These are phyloP conservation scores for Pythium aquatile DNA, from an alignment of 352 stramenopile species.

Conservation along the genomic window DNA sequence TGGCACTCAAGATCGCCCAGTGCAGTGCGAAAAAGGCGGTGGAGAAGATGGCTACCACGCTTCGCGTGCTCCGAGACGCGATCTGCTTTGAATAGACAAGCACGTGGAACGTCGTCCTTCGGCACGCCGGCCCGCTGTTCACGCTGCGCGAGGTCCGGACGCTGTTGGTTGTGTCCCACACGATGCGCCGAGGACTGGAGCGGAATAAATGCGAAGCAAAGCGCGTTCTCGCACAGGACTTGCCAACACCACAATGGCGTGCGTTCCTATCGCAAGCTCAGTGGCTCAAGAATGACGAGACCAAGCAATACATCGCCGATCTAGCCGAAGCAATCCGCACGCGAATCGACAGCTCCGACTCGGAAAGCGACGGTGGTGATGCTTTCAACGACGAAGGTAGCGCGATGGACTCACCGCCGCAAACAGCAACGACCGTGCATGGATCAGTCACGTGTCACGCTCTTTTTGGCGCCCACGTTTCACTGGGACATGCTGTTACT, in stretches of 20 bases:
- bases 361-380: slow-evolving; percentile 45
- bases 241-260: slow-evolving; percentile 8
- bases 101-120: slow-evolving; percentile 35
- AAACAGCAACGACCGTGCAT: background rate
- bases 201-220: slow-evolving; percentile 30
- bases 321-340: slow-evolving; percentile 51
- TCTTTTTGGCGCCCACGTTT: slow-evolving; percentile 12
- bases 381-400: slow-evolving; percentile 10
- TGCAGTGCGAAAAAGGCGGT: slow-evolving; percentile 48
- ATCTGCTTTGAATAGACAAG: slow-evolving; percentile 27
- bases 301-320: slow-evolving; percentile 45
- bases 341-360: slow-evolving; percentile 44
- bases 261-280: slow-evolving; percentile 44
- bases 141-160: slow-evolving; percentile 44
- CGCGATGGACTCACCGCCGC: background rate
- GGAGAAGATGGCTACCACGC: slow-evolving; percentile 57
- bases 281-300: slow-evolving; percentile 51
- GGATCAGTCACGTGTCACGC: slow-evolving; percentile 1
- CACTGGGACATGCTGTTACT: too few species aligned
- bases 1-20: slow-evolving; percentile 68
- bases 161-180: slow-evolving; percentile 36
- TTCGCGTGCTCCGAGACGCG: slow-evolving; percentile 46
- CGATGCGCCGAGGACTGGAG: slow-evolving; percentile 29
- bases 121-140: slow-evolving; percentile 30
- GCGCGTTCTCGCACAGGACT: slow-evolving; percentile 27